Base-by-base conservation (phyloP, 352 stramenopile species). In the Pythium grandisporangium region DNA sequence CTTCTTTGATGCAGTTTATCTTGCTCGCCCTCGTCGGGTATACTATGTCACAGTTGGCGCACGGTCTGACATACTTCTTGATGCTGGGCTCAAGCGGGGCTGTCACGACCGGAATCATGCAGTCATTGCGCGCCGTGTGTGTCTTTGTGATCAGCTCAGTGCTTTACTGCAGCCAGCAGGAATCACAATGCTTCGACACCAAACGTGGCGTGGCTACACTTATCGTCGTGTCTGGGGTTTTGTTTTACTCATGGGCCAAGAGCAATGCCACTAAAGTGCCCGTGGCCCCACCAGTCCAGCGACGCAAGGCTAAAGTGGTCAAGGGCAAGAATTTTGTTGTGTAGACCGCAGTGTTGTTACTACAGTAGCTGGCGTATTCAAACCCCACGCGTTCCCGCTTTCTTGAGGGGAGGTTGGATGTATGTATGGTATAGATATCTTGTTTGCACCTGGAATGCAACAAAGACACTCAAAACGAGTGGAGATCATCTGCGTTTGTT, bases 241-340 rank as follows among this genome's bases (percentile, higher is more conserved):
- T 92, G 61, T 85, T 84, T 32, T 92, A 92, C 58, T 92, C 79
- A 42, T 92, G 69, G 72, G 76, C 79, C 6, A 92, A 92, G 52
- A 84, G 68, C 35, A 66, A 76, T 38, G 51, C 66, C 30, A 76
- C 65, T 27, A 59, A 48, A 19, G 36, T 58, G 11, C 58, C 41
- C 20, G 51, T 61, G 19, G 25, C 51, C 25, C 43, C 37, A 27
- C 53, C 45, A n/a, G 47, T 38, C 35, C 36, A 8, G 22, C 38
- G 38, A 34, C 30, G 25, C 11, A 45, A 34, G 24, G 8, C 24
- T 8, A 34, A 30, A 24, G 6, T 34, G 14, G 50, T 82, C 14
- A 55, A 67, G 21, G 67, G 73, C 37, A 86, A 86, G 56, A 86
- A 74, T 48, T 83, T 84, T 53, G 60, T 86, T 35, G 70, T 82